Conservation (phyloP, 2,329 filamentous ascomycete species). For the Aspergillus alliaceus region DNA sequence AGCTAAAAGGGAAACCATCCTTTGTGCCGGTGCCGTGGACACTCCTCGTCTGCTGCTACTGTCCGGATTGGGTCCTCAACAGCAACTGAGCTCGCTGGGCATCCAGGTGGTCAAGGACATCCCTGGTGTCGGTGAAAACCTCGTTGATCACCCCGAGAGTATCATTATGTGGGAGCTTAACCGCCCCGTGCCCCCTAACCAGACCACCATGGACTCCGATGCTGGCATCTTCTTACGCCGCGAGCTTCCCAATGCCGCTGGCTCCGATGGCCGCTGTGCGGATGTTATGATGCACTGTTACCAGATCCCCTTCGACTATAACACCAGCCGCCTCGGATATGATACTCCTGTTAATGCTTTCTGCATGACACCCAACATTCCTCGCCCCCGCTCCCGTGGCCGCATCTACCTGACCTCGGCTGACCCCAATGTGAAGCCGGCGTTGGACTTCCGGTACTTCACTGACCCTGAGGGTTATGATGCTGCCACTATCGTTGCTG, state of each 20-base stretch:
- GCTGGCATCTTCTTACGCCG: constrained; percentile 85
- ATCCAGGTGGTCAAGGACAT: constrained; percentile 61
- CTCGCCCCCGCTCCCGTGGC: constrained; percentile 75
- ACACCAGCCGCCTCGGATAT: constrained; percentile 79
- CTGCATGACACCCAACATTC: constrained; percentile 92
- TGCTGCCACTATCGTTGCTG: constrained; percentile 75
- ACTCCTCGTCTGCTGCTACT: constrained; percentile 68
- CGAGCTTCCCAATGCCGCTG: constrained; percentile 67
- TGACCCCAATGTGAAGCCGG: constrained; percentile 75
- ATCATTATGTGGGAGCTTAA: constrained; percentile 79
- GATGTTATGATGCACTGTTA: constrained; percentile 98
- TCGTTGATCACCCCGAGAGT: constrained; percentile 64
- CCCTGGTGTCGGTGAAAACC: constrained; percentile 64
- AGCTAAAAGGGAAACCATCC: constrained; percentile 73
- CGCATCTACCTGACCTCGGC: constrained; percentile 74
- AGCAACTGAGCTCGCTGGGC: constrained; percentile 52
- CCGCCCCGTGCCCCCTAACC: constrained; percentile 71
- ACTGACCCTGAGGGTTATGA: constrained; percentile 84
- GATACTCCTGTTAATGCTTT: constrained; percentile 72
- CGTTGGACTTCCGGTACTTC: constrained; percentile 87
- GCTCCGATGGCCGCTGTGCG: constrained; percentile 70
- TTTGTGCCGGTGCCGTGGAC: constrained; percentile 78
- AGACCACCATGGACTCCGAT: constrained; percentile 90
- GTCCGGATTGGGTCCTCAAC: constrained; percentile 53
- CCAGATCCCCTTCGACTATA: constrained; percentile 88